Evolutionary conservation across 208 protist genomes (phyloP), one percentile per base, ranked within the genome.

Genomic region (Naegleria lovaniensis): DNA sequence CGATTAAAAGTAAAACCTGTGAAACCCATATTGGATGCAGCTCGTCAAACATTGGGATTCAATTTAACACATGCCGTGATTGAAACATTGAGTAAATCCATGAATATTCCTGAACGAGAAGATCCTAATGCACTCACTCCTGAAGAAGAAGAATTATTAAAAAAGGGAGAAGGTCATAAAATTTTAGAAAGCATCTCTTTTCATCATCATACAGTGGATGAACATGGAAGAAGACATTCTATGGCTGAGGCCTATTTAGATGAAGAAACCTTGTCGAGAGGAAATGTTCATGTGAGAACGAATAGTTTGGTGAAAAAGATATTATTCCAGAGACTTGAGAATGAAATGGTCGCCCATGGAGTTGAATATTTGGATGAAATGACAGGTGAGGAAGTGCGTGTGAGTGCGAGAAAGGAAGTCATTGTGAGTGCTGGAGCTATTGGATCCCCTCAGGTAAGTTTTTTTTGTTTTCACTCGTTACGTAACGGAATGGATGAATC

Each of bases 391-490:
- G 11, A 22, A 19, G 29, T 89, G 22, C 41, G 7, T 19, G 25
- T 87, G 11, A 39, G 25, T 11, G 51, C 51, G 29, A 76, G 19
- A 40, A 75, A 76, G 5, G 86, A 89, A 89, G 38, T 89, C 9
- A 89, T 89, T 76, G 59, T 76, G 29, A 39, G n/a, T 25, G 86
- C 86, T 76, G 86, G 86, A 76, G 43, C 86, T 13, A 41, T 89
- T 76, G 13, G 39, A n/a, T 39, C 51, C 19, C 86, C 86, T 43
- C 86, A 89, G 38, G 33, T 83, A 40, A 15, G 22, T n/a, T 36
- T 79, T 19, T 79, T 29, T 9, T 38, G 16, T 19, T 79, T 38
- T 36, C 29, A 38, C 5, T 38, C n/a, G n/a, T n/a, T n/a, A 67
- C 19, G 9, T 67, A 25, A 67, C 9, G 9, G 9, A 25, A 25